phyloP scores from a whole-genome alignment of 108 stramenopile genomes.

The Conticribra weissflogii region DNA sequence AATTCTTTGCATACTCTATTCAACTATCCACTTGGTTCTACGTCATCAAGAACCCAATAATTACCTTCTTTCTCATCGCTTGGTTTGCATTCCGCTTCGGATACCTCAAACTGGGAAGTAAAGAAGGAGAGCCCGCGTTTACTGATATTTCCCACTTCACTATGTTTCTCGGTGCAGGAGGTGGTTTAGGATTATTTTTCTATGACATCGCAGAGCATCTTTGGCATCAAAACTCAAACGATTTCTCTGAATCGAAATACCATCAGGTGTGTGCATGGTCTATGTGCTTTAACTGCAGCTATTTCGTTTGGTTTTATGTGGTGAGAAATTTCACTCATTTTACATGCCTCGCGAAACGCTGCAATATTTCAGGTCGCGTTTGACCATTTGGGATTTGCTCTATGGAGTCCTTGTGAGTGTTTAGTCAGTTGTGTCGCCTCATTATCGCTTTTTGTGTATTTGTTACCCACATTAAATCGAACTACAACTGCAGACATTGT shows the following conservation, averaged over 20 bases:
- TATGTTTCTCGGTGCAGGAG: slow-evolving; percentile 68
- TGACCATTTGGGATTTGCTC: slow-evolving; percentile 69
- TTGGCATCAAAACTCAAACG: slow-evolving; percentile 43
- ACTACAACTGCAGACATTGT: slow-evolving; percentile 29
- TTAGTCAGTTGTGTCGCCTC: not conserved
- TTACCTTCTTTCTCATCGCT: slow-evolving; percentile 48
- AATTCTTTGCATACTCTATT: slow-evolving; percentile 11
- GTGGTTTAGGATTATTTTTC: slow-evolving; percentile 65
- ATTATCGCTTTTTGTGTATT: no score
- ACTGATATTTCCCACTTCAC: slow-evolving; percentile 55
- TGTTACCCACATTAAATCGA: not conserved
- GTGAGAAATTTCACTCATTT: no score
- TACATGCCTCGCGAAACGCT: no score
- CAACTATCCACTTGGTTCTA: slow-evolving; percentile 57
- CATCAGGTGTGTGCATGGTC: no score
- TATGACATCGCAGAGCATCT: slow-evolving; percentile 65
- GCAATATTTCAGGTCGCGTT: slow-evolving; percentile 48
- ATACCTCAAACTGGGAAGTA: slow-evolving; percentile 54
- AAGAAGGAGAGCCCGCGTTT: slow-evolving; percentile 55
- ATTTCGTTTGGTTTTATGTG: no score
- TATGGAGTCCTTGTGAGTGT: slow-evolving; percentile 49
- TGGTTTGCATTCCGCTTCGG: slow-evolving; percentile 54
- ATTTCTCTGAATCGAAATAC: slow-evolving; percentile 52
- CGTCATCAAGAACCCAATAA: slow-evolving; percentile 31
- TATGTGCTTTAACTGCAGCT: no score